These are phyloP conservation scores for Kregervanrija fluxuum DNA, from an alignment of 805 yeast species.

Conservation along the genomic window DNA sequence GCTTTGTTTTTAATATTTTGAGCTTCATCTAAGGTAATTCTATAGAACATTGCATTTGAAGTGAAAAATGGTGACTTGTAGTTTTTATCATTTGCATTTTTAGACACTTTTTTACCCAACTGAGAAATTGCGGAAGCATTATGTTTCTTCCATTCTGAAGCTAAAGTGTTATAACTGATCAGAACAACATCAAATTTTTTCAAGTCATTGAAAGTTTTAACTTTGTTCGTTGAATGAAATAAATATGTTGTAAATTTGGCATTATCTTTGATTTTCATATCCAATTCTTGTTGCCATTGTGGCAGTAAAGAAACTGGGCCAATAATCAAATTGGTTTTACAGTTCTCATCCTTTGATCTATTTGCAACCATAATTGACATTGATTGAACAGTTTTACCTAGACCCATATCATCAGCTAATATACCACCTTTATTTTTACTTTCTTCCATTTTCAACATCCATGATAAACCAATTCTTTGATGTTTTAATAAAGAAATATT, in stretches of 20 bases:
- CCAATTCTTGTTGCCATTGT: conserved; percentile 81
- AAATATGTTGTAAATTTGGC: conserved; percentile 43
- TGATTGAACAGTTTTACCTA: conserved; percentile 71
- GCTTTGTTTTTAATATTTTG: conserved; percentile 46
- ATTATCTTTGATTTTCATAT: conserved; percentile 48
- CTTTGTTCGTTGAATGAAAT: conserved; percentile 46
- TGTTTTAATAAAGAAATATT: conserved; percentile 41
- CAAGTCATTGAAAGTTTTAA: conserved; percentile 39
- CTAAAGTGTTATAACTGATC: conserved; percentile 73
- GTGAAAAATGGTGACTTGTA: conserved; percentile 63
- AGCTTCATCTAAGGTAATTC: conserved; percentile 51
- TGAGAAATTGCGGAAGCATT: conserved; percentile 31
- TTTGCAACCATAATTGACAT: conserved; percentile 50
- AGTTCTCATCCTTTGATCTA: conserved; percentile 23
- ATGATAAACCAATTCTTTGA: conserved; percentile 76
- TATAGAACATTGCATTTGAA: conserved; percentile 41
- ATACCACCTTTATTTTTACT: conserved; percentile 58
- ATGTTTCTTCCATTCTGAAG: conserved; percentile 71
- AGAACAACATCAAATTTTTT: conserved; percentile 62
- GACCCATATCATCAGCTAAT: conserved; percentile 78
- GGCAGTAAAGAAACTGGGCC: conserved; percentile 84
- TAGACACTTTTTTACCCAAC: conserved; percentile 30
- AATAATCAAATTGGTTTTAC: conserved; percentile 63
- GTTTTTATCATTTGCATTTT: conserved; percentile 27
- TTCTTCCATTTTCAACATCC: conserved; percentile 69